These are phyloP conservation scores for Xenoacremonium recifei DNA, from an alignment of 2,329 filamentous ascomycete species.

Conservation along the genomic window DNA sequence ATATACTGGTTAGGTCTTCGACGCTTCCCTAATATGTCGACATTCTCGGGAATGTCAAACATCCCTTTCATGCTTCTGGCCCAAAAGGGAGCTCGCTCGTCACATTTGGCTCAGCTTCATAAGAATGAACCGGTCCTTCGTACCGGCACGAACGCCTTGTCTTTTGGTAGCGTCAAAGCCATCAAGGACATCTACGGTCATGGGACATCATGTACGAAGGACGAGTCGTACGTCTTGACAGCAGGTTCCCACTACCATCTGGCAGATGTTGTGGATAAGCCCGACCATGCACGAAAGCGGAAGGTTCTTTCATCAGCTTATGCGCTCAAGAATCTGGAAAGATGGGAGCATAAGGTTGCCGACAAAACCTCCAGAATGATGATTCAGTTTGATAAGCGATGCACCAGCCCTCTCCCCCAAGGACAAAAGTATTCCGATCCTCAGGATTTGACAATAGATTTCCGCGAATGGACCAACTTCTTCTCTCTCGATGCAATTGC, in stretches of 20 bases:
- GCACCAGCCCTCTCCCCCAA: constrained; percentile 35
- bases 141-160: constrained; percentile 22
- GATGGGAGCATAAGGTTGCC: constrained; percentile 54
- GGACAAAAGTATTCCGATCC: constrained; percentile 20
- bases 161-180: constrained; percentile 21
- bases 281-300: constrained; percentile 51
- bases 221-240: constrained; percentile 41
- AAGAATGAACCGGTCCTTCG: constrained; percentile 35
- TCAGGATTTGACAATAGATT: constrained; percentile 48
- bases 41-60: constrained; percentile 17
- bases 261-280: constrained; percentile 50
- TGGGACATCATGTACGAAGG: constrained; percentile 49
- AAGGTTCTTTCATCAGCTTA: constrained; percentile 50
- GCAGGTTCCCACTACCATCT: constrained; percentile 50
- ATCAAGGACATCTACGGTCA: constrained; percentile 40
- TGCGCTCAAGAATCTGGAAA: constrained; percentile 52
- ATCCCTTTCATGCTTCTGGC: constrained; percentile 17
- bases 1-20: constrained; percentile 18
- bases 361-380: constrained; percentile 48
- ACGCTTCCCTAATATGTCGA: constrained; percentile 18
- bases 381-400: constrained; percentile 41
- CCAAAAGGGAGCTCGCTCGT: constrained; percentile 38
- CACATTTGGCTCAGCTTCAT: constrained; percentile 47
- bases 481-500: constrained; percentile 56
- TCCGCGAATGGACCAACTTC: constrained; percentile 49